These are phyloP conservation scores for Paramecium bursaria DNA, from an alignment of 73 alveolate genomes.

Conservation along the genomic window DNA sequence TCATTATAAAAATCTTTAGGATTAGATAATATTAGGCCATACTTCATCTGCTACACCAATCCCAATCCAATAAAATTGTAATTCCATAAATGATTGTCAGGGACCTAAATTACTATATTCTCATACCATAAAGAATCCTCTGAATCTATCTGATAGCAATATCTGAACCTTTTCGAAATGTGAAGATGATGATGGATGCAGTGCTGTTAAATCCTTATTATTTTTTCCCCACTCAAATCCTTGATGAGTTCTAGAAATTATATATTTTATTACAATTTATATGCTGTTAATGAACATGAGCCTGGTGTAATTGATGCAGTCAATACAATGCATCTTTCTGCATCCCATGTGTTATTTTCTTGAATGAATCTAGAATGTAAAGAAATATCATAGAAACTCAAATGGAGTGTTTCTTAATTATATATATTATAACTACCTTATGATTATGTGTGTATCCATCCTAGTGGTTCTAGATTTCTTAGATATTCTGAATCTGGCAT, in stretches of 20 bases:
- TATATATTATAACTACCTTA: constrained; percentile 27
- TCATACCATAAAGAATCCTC: constrained; percentile 97
- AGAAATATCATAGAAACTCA: constrained; percentile 94
- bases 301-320: constrained; percentile 99
- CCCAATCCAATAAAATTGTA: constrained; percentile 99
- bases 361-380: constrained; percentile 90
- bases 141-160: constrained; percentile 97
- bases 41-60: constrained; percentile 93
- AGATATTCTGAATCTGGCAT: constrained; percentile 98
- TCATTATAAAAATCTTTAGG: constrained; percentile 96
- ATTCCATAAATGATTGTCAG: constrained; percentile 99
- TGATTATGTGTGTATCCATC: constrained; percentile 99
- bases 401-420: constrained; percentile 78
- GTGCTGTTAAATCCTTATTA: constrained; percentile 74
- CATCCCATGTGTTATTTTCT: constrained; percentile 95
- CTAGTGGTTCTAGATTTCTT: constrained; percentile 98
- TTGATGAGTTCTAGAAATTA: constrained; percentile 77
- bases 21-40: constrained; percentile 86
- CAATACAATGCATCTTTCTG: constrained; percentile 90
- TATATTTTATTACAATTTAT: constrained; percentile 86
- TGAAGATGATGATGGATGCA: constrained; percentile 65
- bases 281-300: constrained; percentile 96
- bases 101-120: constrained; percentile 75
- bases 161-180: constrained; percentile 96
- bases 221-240: constrained; percentile 98